Evolutionary conservation across 345 rosid species (phyloP).

Genomic region (Citrus unshiu): DNA sequence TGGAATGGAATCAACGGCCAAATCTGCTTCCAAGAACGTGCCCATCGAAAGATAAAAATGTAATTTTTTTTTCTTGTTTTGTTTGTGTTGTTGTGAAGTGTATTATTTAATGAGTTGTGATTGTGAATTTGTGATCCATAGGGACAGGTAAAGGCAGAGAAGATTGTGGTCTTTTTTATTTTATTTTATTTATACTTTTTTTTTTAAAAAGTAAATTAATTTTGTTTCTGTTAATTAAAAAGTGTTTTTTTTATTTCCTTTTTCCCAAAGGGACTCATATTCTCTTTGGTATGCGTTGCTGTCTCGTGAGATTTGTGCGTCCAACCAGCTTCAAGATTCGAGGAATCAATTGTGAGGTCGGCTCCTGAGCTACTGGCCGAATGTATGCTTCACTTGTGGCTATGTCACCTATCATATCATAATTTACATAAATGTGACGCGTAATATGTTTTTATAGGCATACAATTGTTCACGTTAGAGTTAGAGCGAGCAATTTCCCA

Average conservation of each 20-base stretch:
- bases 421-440: not conserved
- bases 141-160: not conserved
- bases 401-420: not conserved
- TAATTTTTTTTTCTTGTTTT: not conserved
- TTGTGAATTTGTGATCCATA: not conserved
- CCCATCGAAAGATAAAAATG: not conserved
- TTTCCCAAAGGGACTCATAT: not conserved
- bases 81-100: not conserved
- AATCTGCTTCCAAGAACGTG: not conserved
- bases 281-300: not conserved
- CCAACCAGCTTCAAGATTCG: not conserved
- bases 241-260: not conserved
- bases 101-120: not conserved
- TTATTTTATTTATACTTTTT: not conserved
- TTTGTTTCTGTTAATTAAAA: not conserved
- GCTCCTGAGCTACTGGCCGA: not conserved
- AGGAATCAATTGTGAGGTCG: not conserved
- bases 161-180: not conserved
- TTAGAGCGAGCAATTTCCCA: no score
- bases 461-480: no score
- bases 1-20: slow-evolving; percentile 5
- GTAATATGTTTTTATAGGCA: no score
- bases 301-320: not conserved
- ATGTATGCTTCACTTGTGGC: not conserved
- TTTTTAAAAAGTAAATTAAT: not conserved